Evolutionary conservation across 768 basidiomycete genomes (phyloP).

Genomic region (Tylopilus rubrobrunneus): DNA sequence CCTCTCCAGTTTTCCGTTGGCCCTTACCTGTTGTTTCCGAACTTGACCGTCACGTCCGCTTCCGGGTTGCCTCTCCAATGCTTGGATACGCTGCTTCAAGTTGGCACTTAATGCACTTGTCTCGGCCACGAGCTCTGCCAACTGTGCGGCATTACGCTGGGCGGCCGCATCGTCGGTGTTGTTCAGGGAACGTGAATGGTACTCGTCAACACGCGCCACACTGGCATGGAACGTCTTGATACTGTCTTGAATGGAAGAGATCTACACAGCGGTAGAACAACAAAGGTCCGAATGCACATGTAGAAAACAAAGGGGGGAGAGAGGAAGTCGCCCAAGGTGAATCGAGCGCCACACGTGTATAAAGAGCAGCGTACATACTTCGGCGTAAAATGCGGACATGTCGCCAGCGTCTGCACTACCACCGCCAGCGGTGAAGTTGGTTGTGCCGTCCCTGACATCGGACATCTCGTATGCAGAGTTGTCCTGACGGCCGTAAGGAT

Average conservation of each 20-base stretch:
- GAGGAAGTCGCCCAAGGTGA: neutral
- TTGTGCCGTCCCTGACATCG: slow-evolving; percentile 57
- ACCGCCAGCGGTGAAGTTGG: slow-evolving; percentile 40
- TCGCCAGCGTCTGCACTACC: slow-evolving; percentile 43
- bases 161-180: slow-evolving; percentile 68
- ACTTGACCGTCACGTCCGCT: slow-evolving; percentile 64
- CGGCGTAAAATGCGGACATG: slow-evolving; percentile 71
- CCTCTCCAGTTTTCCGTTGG: neutral
- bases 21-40: slow-evolving; percentile 69
- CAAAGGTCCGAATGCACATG: neutral
- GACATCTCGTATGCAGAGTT: slow-evolving; percentile 64
- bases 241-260: slow-evolving; percentile 70
- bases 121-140: slow-evolving; percentile 67
- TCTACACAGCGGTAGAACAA: slow-evolving; percentile 38
- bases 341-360: neutral
- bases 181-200: slow-evolving; percentile 72
- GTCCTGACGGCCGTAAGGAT: slow-evolving; percentile 68
- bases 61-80: slow-evolving; percentile 64
- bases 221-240: slow-evolving; percentile 67
- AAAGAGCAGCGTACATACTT: slow-evolving; percentile 42
- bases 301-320: neutral
- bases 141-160: slow-evolving; percentile 55
- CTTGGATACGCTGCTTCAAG: slow-evolving; percentile 71
- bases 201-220: slow-evolving; percentile 61
- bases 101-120: slow-evolving; percentile 67